Evolutionary conservation across 345 rosid species (phyloP), one percentile per base, ranked within the genome.

Genomic region (Syzygium oleosum): DNA sequence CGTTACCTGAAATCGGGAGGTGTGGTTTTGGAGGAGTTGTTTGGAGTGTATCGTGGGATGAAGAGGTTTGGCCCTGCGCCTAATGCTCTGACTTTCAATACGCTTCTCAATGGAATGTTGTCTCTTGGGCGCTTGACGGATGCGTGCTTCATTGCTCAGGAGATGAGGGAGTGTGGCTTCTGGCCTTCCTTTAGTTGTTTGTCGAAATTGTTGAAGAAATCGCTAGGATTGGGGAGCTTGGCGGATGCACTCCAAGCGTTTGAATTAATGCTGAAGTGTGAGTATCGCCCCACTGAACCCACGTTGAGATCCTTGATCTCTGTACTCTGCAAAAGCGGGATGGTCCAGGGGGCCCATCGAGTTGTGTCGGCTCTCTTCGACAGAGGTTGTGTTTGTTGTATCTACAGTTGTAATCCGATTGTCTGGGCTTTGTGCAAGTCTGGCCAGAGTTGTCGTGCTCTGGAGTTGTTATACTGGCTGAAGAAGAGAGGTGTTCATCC

Each of bases 391-490:
- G 58, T 89, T 88, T 90, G 51, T 86, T 55, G 89, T 13, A 92
- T 79, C 41, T 68, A 88, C 85, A 85, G 87, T 38, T 89, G 78
- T 73, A 90, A 89, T 86, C 94, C 88, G 7, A 91, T 92, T 55
- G 46, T 92, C 29, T 92, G 94, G 93, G 91, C 88, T 11, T 38
- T 91, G 68, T 89, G 93, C 84, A 92, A 91, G 89, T 88, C 90
- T 27, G 88, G 89, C 83, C 84, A 65, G 86, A 89, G 85, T 56
- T 88, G 17, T 55, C n/a, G 29, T 78, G 94, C 91, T 79, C 53
- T 88, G 89, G 88, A 56, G 4, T 61, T 92, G 54, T 87, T 89
- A 31, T 89, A 55, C 68, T 90, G 77, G 61, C 88, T 92, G 90
- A 91, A 86, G 89, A 91, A 88, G 91, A 90, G 84, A 54, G 93